Evolutionary conservation across 2,329 filamentous ascomycete genomes (phyloP).

Genomic region (Elsinoe australis): DNA sequence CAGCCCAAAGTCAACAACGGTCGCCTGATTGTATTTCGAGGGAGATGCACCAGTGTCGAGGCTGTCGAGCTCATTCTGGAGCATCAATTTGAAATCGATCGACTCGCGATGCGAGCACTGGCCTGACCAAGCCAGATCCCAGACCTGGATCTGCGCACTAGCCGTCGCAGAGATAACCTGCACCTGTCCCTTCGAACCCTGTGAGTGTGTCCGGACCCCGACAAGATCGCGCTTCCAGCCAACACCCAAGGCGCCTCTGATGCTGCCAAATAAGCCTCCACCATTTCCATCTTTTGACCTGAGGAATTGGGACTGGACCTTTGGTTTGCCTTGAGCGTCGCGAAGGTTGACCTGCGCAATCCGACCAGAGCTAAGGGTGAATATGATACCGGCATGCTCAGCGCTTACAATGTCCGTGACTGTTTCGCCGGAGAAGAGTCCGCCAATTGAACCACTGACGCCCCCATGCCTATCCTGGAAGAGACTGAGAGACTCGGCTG

Average conservation of each 20-base stretch:
- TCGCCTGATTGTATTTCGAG: not conserved
- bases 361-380: slow-evolving; percentile 77
- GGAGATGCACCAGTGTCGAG: slow-evolving; percentile 39
- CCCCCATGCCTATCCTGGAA: slow-evolving; percentile 75
- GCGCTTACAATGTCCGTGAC: slow-evolving; percentile 72
- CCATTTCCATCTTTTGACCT: slow-evolving; percentile 51
- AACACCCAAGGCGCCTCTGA: slow-evolving; percentile 67
- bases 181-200: slow-evolving; percentile 69
- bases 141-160: slow-evolving; percentile 70
- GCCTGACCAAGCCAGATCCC: slow-evolving; percentile 83
- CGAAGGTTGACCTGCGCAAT: slow-evolving; percentile 79
- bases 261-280: slow-evolving; percentile 69
- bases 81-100: slow-evolving; percentile 58
- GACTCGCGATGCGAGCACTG: slow-evolving; percentile 69
- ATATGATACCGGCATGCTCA: slow-evolving; percentile 78
- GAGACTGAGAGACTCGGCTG: slow-evolving; percentile 73
- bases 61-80: slow-evolving; percentile 56
- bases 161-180: slow-evolving; percentile 73
- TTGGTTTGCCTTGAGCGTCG: slow-evolving; percentile 78
- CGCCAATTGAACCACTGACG: slow-evolving; percentile 65
- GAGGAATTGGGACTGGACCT: slow-evolving; percentile 70
- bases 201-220: slow-evolving; percentile 67
- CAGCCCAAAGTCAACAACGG: slow-evolving; percentile 11
- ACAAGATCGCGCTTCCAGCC: slow-evolving; percentile 69
- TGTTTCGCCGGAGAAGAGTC: slow-evolving; percentile 68